A percentile compares a stretch with the other conserved stretches of the same genome.
Evolutionary conservation across 441 rosid species (phyloP).

Genomic region (Pelargonium myrrhifolium): DNA sequence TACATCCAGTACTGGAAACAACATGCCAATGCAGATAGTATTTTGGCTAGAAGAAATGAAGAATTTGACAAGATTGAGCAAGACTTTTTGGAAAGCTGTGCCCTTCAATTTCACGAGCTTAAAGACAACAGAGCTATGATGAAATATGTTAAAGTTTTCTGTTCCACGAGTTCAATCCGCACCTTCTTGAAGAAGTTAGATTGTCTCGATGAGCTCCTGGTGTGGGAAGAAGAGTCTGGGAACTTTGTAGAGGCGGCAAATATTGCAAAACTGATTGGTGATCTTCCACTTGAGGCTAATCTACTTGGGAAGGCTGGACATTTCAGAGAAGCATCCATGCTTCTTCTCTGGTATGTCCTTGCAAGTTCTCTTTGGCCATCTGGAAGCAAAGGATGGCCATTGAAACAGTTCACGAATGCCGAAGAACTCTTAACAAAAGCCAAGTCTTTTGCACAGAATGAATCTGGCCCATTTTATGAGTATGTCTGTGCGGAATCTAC

Average conservation of each 20-base stretch:
- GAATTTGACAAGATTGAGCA: constrained; percentile 30
- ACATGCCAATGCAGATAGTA: constrained; percentile 11
- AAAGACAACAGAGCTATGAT: constrained; percentile 34
- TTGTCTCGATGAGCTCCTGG: constrained; percentile 38
- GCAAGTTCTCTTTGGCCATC: constrained; percentile 40
- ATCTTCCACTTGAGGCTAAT: constrained; percentile 28
- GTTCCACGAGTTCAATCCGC: constrained; percentile 21
- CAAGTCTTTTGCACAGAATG: constrained; percentile 24
- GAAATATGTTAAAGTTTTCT: constrained; percentile 32
- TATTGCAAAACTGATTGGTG: constrained; percentile 33
- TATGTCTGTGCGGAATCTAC: constrained; percentile 27
- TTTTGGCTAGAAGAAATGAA: constrained; percentile 12
- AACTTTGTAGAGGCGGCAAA: constrained; percentile 41
- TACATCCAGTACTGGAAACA: constrained; percentile 38
- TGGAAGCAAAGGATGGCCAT: constrained; percentile 46
- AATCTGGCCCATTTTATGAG: constrained; percentile 21
- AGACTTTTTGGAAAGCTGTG: constrained; percentile 35
- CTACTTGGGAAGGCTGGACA: constrained; percentile 31
- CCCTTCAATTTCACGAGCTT: constrained; percentile 25
- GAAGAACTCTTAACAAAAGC: constrained; percentile 34
- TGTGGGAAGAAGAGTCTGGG: constrained; percentile 35
- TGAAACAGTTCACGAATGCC: constrained; percentile 31
- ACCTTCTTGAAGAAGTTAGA: constrained; percentile 28
- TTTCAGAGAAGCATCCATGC: constrained; percentile 29
- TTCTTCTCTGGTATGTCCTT: constrained; percentile 33